Evolutionary conservation across 108 stramenopile species (phyloP).

Genomic region (Pelagomonas calceolata): DNA sequence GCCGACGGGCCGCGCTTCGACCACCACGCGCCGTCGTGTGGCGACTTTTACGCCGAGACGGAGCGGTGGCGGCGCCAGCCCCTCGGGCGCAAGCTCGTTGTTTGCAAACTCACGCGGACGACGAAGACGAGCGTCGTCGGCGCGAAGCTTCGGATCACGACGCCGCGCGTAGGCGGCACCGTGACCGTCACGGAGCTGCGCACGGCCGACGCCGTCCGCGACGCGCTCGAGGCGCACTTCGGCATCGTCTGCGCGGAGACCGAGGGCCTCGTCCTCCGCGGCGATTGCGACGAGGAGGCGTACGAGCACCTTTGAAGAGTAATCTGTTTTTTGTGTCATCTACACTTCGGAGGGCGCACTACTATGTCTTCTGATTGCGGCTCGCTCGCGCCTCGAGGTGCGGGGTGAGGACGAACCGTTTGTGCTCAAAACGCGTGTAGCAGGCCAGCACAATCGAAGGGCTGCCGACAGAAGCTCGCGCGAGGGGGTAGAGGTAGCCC

Average conservation of each 20-base stretch:
- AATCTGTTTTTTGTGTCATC: too few species aligned
- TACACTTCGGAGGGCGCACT: too few species aligned
- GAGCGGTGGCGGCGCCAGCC: background rate
- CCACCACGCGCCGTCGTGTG: background rate
- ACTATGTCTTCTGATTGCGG: too few species aligned
- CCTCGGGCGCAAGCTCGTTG: conserved; percentile 7
- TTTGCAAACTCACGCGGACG: conserved; percentile 15
- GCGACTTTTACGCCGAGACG: background rate
- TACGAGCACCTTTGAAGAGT: background rate
- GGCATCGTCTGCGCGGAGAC: conserved; percentile 15
- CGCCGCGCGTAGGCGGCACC: conserved; percentile 7
- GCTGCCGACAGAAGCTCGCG: too few species aligned
- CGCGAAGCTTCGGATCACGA: conserved; percentile 19
- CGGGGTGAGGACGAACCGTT: too few species aligned
- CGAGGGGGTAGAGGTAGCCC: too few species aligned
- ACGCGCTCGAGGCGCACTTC: conserved; percentile 14
- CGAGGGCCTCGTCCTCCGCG: background rate
- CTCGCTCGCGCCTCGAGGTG: too few species aligned
- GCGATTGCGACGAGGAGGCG: background rate
- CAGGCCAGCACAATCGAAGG: too few species aligned
- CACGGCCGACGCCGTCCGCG: conserved; percentile 5
- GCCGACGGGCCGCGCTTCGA: background rate
- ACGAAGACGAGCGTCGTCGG: conserved; percentile 25
- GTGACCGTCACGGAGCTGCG: background rate
- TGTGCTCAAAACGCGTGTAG: too few species aligned